Conservation (phyloP, 23 red algal genomes). For the Gracilaria caudata region DNA sequence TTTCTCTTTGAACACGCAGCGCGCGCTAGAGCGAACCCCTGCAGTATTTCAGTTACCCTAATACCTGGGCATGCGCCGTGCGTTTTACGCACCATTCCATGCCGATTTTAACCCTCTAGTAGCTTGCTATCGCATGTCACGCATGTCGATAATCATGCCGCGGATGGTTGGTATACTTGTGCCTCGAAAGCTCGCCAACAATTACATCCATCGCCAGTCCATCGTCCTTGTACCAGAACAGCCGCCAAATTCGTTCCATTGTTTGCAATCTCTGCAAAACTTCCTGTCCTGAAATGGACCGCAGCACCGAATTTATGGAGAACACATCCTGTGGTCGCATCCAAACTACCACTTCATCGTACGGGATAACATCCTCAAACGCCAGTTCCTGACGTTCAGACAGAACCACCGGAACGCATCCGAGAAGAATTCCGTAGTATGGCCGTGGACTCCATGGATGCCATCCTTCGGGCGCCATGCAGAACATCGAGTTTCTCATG, state of each 20-base stretch:
- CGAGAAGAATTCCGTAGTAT: slow-evolving; percentile 62
- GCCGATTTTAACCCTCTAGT: too few species aligned
- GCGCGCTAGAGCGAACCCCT: too few species aligned
- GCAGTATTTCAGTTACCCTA: too few species aligned
- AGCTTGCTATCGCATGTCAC: too few species aligned
- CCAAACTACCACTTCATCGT: slow-evolving; percentile 52
- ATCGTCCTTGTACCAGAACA: slow-evolving; percentile 59
- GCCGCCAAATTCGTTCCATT: slow-evolving; percentile 52
- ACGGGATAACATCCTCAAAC: slow-evolving; percentile 52
- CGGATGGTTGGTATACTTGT: slow-evolving; percentile 24
- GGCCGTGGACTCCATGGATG: slow-evolving; percentile 74
- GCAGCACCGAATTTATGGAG: slow-evolving; percentile 33
- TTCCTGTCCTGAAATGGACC: slow-evolving; percentile 19
- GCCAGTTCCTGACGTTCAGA: slow-evolving; percentile 62
- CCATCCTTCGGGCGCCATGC: slow-evolving; percentile 70
- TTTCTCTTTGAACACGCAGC: too few species aligned
- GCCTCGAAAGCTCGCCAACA: slow-evolving; percentile 25
- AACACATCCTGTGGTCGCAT: slow-evolving; percentile 52
- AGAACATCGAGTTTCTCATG: slow-evolving; percentile 66
- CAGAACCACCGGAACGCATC: slow-evolving; percentile 73
- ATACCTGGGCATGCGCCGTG: too few species aligned
- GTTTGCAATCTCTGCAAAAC: slow-evolving; percentile 2
- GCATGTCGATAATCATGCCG: neutral
- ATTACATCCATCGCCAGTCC: slow-evolving; percentile 35
- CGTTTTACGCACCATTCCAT: too few species aligned